Conservation (phyloP, 257 asterid genomes). For the Anisodus tanguticus region DNA sequence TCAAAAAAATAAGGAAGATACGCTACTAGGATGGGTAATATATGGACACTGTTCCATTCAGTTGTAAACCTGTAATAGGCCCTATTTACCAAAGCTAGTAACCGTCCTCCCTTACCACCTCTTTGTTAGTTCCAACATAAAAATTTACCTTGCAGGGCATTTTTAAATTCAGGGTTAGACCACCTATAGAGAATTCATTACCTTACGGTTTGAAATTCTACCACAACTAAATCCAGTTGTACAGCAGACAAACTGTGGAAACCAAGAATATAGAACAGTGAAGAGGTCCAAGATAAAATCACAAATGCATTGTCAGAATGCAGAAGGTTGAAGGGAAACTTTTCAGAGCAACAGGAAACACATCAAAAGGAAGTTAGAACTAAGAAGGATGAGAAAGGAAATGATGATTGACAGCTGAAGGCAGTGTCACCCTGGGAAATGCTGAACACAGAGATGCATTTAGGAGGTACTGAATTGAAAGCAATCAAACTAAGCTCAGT, state of each 20-base stretch:
- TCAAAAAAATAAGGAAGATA: background rate
- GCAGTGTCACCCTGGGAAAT: background rate
- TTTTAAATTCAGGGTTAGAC: background rate
- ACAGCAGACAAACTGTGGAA: background rate
- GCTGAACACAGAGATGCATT: background rate
- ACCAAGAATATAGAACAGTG: background rate
- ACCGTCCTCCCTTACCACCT: background rate
- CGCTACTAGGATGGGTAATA: background rate
- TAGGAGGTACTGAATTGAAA: background rate
- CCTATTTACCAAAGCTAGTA: background rate
- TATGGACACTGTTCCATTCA: background rate
- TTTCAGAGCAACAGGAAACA: background rate
- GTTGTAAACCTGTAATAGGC: background rate
- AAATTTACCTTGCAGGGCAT: background rate
- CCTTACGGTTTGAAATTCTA: background rate
- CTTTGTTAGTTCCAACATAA: background rate
- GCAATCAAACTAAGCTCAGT: conserved; percentile 6
- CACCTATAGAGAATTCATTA: background rate
- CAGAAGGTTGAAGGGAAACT: background rate
- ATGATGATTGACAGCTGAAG: background rate
- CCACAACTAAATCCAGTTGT: background rate
- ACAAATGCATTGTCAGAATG: background rate
- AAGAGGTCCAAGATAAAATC: background rate
- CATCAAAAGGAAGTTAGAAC: background rate
- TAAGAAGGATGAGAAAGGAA: background rate